Evolutionary conservation across 352 stramenopile genomes (phyloP), one percentile per base, ranked within the genome.

Genomic region (Pythium angustatum): DNA sequence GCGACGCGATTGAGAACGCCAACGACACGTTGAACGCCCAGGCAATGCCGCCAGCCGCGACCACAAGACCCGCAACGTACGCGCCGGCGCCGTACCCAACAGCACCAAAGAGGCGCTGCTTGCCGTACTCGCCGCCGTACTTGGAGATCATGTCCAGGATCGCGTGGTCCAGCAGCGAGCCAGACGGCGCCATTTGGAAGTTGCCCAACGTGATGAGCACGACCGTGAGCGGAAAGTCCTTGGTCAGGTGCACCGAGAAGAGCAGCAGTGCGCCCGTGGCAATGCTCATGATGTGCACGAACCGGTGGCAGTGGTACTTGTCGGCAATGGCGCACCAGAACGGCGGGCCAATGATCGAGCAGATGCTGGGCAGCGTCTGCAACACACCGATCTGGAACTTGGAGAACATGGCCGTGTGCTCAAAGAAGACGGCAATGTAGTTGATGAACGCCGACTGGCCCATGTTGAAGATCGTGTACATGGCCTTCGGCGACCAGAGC

Each of bases 21-120:
- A 91, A 58, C 40, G 70, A 87, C n/a, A 89, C n/a, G 66, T 89
- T 90, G 65, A 94, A 94, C n/a, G 78, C 72, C 83, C 79, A 94
- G 31, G 75, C 71, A 57, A 94, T 90, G 31, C 85, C 81, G 4
- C 64, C 75, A 4, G 73, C 71, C 1, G 77, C 68, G 28, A 92
- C 83, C 30, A 88, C 66, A 40, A 92, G 64, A 0, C 83, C 81
- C n/a, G 83, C 83, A 48, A 92, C 61, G 71, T 92, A 94, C 11
- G 83, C 85, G 27, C 71, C 67, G n/a, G 69, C 48, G 7, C 85
- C 85, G 60, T 81, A 94, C 27, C 85, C 85, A 26, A 94, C 69
- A 2, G 85, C 83, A 30, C 83, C 85, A 55, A 90, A 92, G 53
- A 94, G 72, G 0, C 85, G 83, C 67, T 94, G 85, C 68, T 91